Base-by-base conservation (phyloP, 164 flowering plant species). In the Stephania japonica region DNA sequence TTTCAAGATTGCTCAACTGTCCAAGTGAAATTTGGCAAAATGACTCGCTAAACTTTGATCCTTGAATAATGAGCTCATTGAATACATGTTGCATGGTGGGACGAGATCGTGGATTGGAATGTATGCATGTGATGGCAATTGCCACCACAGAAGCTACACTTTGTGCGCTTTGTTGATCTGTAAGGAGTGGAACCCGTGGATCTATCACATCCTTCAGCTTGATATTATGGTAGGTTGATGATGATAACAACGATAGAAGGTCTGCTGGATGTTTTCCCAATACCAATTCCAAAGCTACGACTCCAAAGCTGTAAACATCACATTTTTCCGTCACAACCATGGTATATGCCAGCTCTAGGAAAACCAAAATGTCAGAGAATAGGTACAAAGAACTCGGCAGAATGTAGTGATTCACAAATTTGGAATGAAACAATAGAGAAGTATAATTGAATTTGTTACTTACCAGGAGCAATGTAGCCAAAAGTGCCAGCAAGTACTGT, bases 391-490 rank as follows among this genome's bases (percentile, higher is more conserved):
- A 32, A 32, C 38, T 32, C 38, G 4, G 38, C 38, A 4, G 38
- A 32, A 32, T 65, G 25, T 23, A 6, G 25, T 25, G 3, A 67
- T 32, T 38, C 5, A 38, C n/a, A n/a, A n/a, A n/a, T n/a, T n/a
- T n/a, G 38, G 38, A 32, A 32, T 32, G 38, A 1, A 32, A 32
- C 38, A 32, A 32, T 32, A 32, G 38, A 32, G 38, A 32, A 32
- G 38, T 2, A 32, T 32, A 4, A 32, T 4, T 32, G 4, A 32
- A 32, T 32, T 32, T 32, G 38, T 4, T 63, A 6, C 10, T 26
- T 75, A 63, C 79, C 79, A 25, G 79, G 79, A 2, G 79, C 79
- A 1, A 77, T 69, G 63, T 77, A 77, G 3, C 79, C 79, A 0
- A 50, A 69, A 5, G 79, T 64, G 64, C 79, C 79, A 18, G 66